A percentile compares a stretch with the other conserved stretches of the same genome.
Evolutionary conservation across 73 alveolate species (phyloP).

Genomic region (Symbiodinium pilosum): DNA sequence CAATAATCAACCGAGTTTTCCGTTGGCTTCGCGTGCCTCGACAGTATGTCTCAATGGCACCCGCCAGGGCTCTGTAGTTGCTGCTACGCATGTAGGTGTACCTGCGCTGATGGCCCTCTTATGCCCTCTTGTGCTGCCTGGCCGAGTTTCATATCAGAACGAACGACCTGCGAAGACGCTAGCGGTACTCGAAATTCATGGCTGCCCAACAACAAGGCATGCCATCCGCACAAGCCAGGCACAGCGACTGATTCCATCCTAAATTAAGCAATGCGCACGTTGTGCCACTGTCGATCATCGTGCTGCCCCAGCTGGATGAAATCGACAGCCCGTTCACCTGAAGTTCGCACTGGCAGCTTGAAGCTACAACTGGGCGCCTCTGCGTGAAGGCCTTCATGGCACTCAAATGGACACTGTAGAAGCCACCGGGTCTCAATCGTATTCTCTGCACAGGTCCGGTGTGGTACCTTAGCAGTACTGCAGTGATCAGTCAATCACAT

Average conservation of each 20-base stretch:
- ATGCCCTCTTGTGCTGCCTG: not conserved
- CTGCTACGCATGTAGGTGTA: conserved; percentile 73
- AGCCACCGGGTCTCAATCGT: conserved; percentile 68
- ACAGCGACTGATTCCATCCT: no score
- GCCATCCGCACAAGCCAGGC: no score
- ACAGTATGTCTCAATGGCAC: conserved; percentile 21
- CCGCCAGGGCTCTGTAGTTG: conserved; percentile 25
- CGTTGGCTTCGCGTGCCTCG: conserved; percentile 9
- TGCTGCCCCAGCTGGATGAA: conserved; percentile 53
- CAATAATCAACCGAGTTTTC: no score
- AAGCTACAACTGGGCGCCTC: not conserved
- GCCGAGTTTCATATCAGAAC: no score
- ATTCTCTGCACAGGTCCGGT: conserved; percentile 32
- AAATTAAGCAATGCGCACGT: conserved; percentile 67
- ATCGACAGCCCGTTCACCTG: conserved; percentile 42
- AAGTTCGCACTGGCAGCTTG: no score
- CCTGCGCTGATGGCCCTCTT: conserved; percentile 16
- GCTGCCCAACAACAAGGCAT: no score
- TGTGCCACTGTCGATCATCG: conserved; percentile 93
- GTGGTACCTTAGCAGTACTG: conserved; percentile 34
- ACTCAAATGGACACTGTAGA: conserved; percentile 50
- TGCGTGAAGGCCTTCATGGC: conserved; percentile 23
- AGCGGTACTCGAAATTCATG: no score
- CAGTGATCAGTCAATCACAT: not conserved
- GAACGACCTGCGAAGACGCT: no score